Base-by-base conservation (phyloP, 441 rosid genomes). In the Adansonia grandidieri region DNA sequence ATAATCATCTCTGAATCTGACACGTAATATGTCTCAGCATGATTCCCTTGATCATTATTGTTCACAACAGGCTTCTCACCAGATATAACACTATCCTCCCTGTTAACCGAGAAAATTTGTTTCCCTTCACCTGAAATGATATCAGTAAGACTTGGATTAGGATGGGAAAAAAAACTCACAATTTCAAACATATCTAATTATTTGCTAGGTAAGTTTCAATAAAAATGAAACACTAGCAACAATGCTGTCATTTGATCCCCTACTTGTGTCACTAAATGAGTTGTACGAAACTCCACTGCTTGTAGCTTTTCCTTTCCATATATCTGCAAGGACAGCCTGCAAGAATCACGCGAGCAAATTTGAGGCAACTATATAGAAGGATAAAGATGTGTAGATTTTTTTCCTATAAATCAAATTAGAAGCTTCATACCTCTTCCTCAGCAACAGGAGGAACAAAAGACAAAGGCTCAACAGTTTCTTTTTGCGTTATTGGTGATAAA, bases 381-480 rank as follows among this genome's bases (percentile, higher is more conserved):
- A 17, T 44, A 20, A 50, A 68, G 8, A 24, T 32, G 48, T 47
- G 2, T 6, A 70, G 9, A 19, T 4, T 62, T 63, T 17, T 53
- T 8, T 7, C 15, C 17, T 70, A 44, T 19, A 42, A 53, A 75
- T 61, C 67, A 53, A 62, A 53, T 71, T 73, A 24, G 47, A 68
- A 67, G 77, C 9, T 71, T 51, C 53, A 60, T 86, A 93, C 99
- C 97, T 89, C 88, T 81, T 94, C 98, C 76, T 90, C 95, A 13
- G 84, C 80, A 86, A 86, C 89, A 68, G 98, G 99, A 71, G 89
- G 66, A 78, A 90, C 82, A 85, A 92, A 96, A 81, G 99, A 98
- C 82, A 91, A 79, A 22, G 99, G 98, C 67, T 90, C 90, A 14
- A 84, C 60, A 53, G 78, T 70, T 15, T 68, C 85, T 71, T 47